Conservation (phyloP, 257 asterid genomes). For the Solanum corneliomulleri region DNA sequence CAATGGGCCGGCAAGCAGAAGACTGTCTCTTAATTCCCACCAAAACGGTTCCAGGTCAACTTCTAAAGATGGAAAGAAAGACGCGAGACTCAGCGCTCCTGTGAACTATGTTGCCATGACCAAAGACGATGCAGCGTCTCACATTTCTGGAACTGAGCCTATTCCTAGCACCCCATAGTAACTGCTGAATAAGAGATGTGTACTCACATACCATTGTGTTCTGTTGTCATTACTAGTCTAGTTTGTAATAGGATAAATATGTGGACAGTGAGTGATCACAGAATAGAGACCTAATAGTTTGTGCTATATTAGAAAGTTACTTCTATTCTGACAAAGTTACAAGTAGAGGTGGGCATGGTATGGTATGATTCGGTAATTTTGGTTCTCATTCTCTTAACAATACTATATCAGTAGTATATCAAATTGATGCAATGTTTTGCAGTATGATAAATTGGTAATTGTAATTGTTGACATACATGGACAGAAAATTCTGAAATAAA, state of each 20-base stretch:
- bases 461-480: background rate
- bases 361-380: background rate
- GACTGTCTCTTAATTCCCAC: constrained; percentile 71
- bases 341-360: background rate
- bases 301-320: background rate
- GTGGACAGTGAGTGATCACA: background rate
- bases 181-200: background rate
- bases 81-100: constrained; percentile 50
- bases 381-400: background rate
- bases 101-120: constrained; percentile 68
- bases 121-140: constrained; percentile 48
- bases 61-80: constrained; percentile 71
- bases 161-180: constrained; percentile 25
- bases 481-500: no score
- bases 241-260: constrained; percentile 13
- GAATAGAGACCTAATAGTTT: background rate
- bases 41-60: constrained; percentile 80
- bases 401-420: background rate
- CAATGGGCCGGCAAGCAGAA: constrained; percentile 52
- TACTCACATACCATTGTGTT: background rate
- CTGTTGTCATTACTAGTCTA: constrained; percentile 10
- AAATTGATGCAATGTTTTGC: background rate
- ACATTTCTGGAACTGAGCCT: constrained; percentile 25
- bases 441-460: background rate
- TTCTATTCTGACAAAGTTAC: background rate